Percentiles rank a stretch among this genome's conserved stretches.
phyloP scores from a whole-genome alignment of 2,329 filamentous ascomycete species.

The Albophoma yamanashiensis region DNA sequence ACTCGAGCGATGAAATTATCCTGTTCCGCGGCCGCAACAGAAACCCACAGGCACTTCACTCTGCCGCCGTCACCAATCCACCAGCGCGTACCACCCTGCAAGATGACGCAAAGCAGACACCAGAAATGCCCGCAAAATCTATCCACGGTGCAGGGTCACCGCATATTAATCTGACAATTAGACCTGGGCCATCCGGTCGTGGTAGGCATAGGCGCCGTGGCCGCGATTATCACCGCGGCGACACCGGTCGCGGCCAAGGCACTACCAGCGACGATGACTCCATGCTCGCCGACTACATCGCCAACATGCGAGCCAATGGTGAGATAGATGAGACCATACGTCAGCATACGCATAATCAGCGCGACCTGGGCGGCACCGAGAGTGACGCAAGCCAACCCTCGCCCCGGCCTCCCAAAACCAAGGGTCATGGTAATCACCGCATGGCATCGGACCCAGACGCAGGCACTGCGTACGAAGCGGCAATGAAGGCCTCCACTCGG shows the following conservation, averaged over 20 bases:
- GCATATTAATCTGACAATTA: neutral
- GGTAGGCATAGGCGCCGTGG: neutral
- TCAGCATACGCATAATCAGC: constrained; percentile 42
- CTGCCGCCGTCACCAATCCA: neutral
- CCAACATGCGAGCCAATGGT: constrained; percentile 46
- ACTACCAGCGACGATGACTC: constrained; percentile 36
- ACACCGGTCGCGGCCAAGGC: constrained; percentile 1
- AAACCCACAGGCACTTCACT: constrained; percentile 8
- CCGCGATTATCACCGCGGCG: neutral
- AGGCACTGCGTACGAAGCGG: neutral
- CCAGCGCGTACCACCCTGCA: neutral
- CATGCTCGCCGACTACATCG: constrained; percentile 59
- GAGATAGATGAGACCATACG: constrained; percentile 50
- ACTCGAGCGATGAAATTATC: constrained; percentile 58
- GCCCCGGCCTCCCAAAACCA: neutral
- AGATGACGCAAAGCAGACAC: neutral
- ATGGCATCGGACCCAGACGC: neutral
- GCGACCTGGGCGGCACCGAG: constrained; percentile 17
- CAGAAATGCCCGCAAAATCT: neutral
- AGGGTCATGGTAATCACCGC: neutral
- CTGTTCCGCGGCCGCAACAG: constrained; percentile 48
- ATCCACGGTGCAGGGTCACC: neutral
- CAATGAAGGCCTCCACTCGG: neutral
- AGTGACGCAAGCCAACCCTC: constrained; percentile 3
- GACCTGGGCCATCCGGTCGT: neutral